A percentile compares a stretch with the other conserved stretches of the same genome.
phyloP scores from a whole-genome alignment of 441 rosid genomes.

The Erodium trifolium region DNA sequence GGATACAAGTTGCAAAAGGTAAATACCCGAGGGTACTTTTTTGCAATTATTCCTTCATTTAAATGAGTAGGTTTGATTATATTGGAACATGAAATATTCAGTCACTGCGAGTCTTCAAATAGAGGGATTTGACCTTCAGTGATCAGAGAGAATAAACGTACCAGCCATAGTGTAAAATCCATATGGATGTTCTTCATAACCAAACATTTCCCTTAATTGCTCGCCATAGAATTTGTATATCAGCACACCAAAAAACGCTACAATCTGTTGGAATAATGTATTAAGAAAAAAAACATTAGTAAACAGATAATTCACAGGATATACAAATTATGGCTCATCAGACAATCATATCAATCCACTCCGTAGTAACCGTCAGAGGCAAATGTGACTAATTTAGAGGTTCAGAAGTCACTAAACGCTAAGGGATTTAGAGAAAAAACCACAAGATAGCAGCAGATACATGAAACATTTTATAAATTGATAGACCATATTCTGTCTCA shows the following conservation, averaged over 20 bases:
- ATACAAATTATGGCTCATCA: not conserved
- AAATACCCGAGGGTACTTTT: no score
- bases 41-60: no score
- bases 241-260: slow-evolving; percentile 83
- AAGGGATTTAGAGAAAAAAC: not conserved
- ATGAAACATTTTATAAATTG: not conserved
- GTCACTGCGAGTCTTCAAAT: not conserved
- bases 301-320: not conserved
- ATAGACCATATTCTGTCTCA: not conserved
- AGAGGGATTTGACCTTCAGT: not conserved
- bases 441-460: not conserved
- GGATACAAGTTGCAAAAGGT: no score
- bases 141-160: slow-evolving; percentile 22
- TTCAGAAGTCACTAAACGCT: not conserved
- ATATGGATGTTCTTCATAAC: slow-evolving; percentile 96
- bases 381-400: not conserved
- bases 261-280: slow-evolving; percentile 48
- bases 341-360: not conserved
- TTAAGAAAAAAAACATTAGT: slow-evolving; percentile 6
- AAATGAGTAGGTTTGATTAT: no score
- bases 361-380: not conserved
- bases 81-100: no score
- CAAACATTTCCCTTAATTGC: slow-evolving; percentile 96
- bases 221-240: slow-evolving; percentile 94
- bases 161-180: slow-evolving; percentile 99